Evolutionary conservation across 129 eudicot genomes (phyloP), one percentile per base, ranked within the genome.

Genomic region (Flaveria bidentis): DNA sequence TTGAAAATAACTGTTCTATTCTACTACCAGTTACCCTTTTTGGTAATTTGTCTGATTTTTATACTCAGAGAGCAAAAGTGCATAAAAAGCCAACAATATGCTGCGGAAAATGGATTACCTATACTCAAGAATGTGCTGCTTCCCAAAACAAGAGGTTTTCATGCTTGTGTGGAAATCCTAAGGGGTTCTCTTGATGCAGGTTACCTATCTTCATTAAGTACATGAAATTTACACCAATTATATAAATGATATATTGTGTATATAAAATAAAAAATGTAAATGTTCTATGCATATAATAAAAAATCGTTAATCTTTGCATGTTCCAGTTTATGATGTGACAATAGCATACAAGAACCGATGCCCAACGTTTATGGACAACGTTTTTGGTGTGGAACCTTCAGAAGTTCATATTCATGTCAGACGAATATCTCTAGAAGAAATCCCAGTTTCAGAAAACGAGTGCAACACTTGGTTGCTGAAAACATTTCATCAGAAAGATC

Each of bases 121-220:
- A 26, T 87, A 30, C 58, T 92, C 71, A 89, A 89, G 70, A 87
- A 92, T 65, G 96, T 92, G 20, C 73, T 92, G 85, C 92, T 92
- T 82, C 97, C 97, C 1, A 92, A 87, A 81, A 85, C 91, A 66
- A 87, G 79, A 78, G 97, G 97, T 22, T 89, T 92, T 65, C 80
- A 78, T 84, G 89, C 87, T 82, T 89, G 96, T 76, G 76, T 92
- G 80, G 96, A 89, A 67, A 85, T 63, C 69, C 74, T 92, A 47
- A 84, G 91, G 78, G 74, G 71, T 47, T 87, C 96, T 79, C 78
- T 92, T 41, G 93, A 92, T 82, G 97, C 97, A 85, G 97, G 97
- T 92, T 64, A 25, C 42, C 49, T 36, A 50, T 74, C 64, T 68
- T 22, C 7, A 30, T 63, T 26, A 26, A 14, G 46, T 26, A 63